Evolutionary conservation across 108 stramenopile species (phyloP).

Genomic region (Cyclostephanos invisitatus): DNA sequence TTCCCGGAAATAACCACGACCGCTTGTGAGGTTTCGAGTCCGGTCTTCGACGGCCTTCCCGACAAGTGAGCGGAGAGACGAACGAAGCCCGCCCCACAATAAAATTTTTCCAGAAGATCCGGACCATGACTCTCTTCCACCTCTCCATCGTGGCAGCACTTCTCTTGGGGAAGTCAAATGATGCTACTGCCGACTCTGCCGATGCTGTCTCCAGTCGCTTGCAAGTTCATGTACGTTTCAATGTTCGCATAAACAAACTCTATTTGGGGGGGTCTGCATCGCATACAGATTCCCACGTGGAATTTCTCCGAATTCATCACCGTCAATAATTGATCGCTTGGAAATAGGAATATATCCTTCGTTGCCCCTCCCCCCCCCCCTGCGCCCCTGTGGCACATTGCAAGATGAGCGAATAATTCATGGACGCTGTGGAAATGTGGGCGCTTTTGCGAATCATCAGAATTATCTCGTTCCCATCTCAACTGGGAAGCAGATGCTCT

Average conservation of each 20-base stretch:
- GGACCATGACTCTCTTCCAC: constrained; percentile 20
- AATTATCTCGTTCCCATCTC: neutral
- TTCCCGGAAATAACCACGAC: no score
- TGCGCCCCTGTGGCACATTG: neutral
- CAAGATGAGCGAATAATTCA: no score
- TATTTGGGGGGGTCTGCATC: neutral
- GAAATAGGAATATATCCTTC: neutral
- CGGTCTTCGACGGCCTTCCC: no score
- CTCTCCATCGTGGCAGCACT: constrained; percentile 19
- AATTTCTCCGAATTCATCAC: neutral
- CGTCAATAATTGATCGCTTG: neutral
- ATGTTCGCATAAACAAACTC: neutral
- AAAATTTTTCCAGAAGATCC: neutral
- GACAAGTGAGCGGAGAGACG: neutral
- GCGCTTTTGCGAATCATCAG: neutral
- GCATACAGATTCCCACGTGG: neutral
- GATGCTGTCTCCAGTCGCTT: constrained; percentile 75
- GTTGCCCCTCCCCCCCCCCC: neutral
- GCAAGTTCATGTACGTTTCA: constrained; percentile 75
- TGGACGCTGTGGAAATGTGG: no score
- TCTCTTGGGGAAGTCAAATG: constrained; percentile 18
- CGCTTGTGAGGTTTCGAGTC: no score
- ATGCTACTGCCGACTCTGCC: constrained; percentile 37
- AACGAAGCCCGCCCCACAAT: neutral
- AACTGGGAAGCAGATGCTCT: neutral